A percentile compares a stretch with the other conserved stretches of the same genome.
phyloP scores from a whole-genome alignment of 306 rosid genomes.

The Cyclanthera cordifolia region DNA sequence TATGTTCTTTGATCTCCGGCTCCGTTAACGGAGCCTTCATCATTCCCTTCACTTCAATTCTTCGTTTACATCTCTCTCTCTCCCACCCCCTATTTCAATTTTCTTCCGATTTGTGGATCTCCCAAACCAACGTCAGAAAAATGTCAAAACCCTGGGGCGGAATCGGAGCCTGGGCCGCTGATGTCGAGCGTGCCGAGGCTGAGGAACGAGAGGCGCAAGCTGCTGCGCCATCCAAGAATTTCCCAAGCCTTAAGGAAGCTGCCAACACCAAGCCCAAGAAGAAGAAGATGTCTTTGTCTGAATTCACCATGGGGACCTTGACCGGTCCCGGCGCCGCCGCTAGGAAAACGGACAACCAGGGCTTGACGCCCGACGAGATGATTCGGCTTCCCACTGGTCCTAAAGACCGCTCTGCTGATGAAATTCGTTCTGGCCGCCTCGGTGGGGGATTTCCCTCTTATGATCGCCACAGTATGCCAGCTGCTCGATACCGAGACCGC shows the following conservation, averaged over 20 bases:
- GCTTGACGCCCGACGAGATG: conserved; percentile 70
- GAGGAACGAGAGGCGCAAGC: conserved; percentile 58
- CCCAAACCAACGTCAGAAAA: not conserved
- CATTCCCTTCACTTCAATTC: not conserved
- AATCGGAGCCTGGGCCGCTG: conserved; percentile 95
- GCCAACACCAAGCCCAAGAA: conserved; percentile 59
- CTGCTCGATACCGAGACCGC: conserved; percentile 43
- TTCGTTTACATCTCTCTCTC: not conserved
- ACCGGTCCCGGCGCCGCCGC: conserved; percentile 11
- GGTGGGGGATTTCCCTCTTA: conserved; percentile 66
- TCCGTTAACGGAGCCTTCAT: conserved; percentile 54
- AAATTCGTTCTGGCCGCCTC: conserved; percentile 47
- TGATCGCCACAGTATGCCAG: conserved; percentile 30
- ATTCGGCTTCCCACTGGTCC: conserved; percentile 80
- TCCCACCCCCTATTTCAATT: not conserved
- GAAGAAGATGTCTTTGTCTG: conserved; percentile 45
- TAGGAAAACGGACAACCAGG: not conserved
- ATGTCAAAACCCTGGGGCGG: conserved; percentile 90
- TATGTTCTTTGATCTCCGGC: conserved; percentile 73
- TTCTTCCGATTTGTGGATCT: conserved; percentile 31
- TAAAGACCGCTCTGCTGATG: conserved; percentile 61
- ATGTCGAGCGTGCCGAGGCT: conserved; percentile 77
- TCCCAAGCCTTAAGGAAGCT: conserved; percentile 75
- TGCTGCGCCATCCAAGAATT: conserved; percentile 37
- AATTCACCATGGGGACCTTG: conserved; percentile 12